Conservation (phyloP, 177 flowering plant species). For the Vitis hybrid region DNA sequence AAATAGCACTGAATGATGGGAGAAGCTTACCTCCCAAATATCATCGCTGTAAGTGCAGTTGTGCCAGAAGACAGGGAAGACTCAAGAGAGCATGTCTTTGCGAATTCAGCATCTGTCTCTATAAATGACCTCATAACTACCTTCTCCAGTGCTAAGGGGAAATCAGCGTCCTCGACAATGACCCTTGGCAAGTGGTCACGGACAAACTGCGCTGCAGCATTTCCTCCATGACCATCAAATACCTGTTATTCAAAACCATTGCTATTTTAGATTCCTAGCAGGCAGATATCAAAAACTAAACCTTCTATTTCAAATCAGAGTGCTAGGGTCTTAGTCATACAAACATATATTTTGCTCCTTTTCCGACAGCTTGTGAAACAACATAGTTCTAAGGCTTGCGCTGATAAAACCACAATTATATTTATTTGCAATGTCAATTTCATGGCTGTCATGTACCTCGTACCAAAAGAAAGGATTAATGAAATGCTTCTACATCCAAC, state of each 20-base stretch:
- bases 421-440: too few relatives aligned
- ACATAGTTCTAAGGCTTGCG: too few relatives aligned
- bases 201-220: slow-evolving; percentile 80
- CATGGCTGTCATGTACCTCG: too few relatives aligned
- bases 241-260: slow-evolving; percentile 42
- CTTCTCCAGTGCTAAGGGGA: slow-evolving; percentile 84
- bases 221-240: slow-evolving; percentile 97
- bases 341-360: too few relatives aligned
- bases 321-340: too few relatives aligned
- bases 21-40: slow-evolving; percentile 71
- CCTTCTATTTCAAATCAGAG: too few relatives aligned
- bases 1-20: neutral
- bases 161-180: slow-evolving; percentile 87
- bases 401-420: too few relatives aligned
- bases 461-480: too few relatives aligned
- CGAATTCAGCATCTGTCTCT: slow-evolving; percentile 76
- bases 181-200: slow-evolving; percentile 87
- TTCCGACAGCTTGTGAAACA: too few relatives aligned
- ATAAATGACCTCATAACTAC: slow-evolving; percentile 76
- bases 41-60: slow-evolving; percentile 91
- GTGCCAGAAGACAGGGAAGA: slow-evolving; percentile 80
- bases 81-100: slow-evolving; percentile 56
- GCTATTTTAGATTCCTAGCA: neutral
- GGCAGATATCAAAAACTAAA: too few relatives aligned
- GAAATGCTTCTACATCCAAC: too few relatives aligned